Percentiles rank a stretch among this genome's conserved stretches.
phyloP scores from a whole-genome alignment of 345 rosid species.

The Euclidium syriacum region DNA sequence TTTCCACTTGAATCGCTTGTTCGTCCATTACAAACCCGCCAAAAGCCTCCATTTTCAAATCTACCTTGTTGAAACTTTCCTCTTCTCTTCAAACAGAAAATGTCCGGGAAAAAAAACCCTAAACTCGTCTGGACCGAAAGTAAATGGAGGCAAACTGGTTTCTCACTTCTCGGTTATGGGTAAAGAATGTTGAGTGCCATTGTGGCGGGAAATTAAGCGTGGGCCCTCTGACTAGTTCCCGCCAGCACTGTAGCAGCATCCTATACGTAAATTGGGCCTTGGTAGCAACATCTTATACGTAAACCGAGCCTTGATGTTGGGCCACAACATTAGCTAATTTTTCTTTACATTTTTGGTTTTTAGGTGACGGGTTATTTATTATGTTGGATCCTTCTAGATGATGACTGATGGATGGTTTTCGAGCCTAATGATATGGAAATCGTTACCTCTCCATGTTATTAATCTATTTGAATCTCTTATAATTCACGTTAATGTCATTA shows the following conservation, averaged over 20 bases:
- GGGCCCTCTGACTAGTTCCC: constrained; percentile 15
- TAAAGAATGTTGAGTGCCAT: background rate
- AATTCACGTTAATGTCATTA: no score
- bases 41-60: constrained; percentile 54
- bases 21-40: constrained; percentile 70
- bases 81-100: background rate
- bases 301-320: no score
- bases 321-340: no score
- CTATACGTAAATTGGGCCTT: background rate
- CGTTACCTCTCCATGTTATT: no score
- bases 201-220: constrained; percentile 32
- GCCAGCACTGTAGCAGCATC: constrained; percentile 10
- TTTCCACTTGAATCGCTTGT: constrained; percentile 84
- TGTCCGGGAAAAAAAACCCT: constrained; percentile 10
- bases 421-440: no score
- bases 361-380: no score
- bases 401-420: no score
- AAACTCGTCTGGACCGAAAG: constrained; percentile 3
- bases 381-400: no score
- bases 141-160: background rate
- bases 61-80: background rate
- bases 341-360: no score
- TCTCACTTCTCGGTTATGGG: background rate
- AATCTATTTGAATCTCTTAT: no score
- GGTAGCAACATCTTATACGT: no score